phyloP scores from a whole-genome alignment of 208 protist species.

The Trypanosoma theileri region DNA sequence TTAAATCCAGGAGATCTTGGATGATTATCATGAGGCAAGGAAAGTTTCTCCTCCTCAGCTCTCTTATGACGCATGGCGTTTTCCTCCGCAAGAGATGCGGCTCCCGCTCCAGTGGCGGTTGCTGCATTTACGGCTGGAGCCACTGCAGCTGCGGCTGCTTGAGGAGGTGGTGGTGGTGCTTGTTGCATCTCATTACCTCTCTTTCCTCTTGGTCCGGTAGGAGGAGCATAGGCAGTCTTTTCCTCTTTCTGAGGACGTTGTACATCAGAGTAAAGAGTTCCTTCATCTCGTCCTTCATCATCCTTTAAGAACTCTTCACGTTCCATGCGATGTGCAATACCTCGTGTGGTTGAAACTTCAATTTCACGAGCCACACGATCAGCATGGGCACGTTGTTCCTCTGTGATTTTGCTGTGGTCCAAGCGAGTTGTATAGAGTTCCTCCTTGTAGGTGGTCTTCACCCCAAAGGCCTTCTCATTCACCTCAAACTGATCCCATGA shows the following conservation, averaged over 20 bases:
- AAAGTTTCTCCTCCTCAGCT: slow-evolving; percentile 14
- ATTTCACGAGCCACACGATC: slow-evolving; percentile 79
- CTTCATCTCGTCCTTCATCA: slow-evolving; percentile 61
- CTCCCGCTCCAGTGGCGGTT: slow-evolving; percentile 5
- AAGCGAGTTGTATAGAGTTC: slow-evolving; percentile 89
- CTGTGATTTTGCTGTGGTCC: slow-evolving; percentile 70
- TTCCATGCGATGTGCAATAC: slow-evolving; percentile 72
- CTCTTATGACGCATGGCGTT: slow-evolving; percentile 13
- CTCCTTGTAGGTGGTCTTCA: slow-evolving; percentile 85
- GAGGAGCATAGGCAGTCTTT: slow-evolving; percentile 17
- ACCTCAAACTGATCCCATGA: slow-evolving; percentile 89
- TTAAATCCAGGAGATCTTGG: slow-evolving; percentile 26
- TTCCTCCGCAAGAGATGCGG: slow-evolving; percentile 19
- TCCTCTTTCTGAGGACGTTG: slow-evolving; percentile 34
- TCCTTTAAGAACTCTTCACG: slow-evolving; percentile 49
- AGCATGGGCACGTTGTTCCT: slow-evolving; percentile 65
- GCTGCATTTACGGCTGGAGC: neutral
- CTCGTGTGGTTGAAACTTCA: slow-evolving; percentile 53
- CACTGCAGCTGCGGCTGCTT: slow-evolving; percentile 4
- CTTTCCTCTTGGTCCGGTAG: slow-evolving; percentile 19
- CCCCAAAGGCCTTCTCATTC: slow-evolving; percentile 78
- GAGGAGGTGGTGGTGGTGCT: neutral
- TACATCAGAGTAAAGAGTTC: slow-evolving; percentile 81
- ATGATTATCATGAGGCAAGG: slow-evolving; percentile 25
- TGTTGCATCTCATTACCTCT: slow-evolving; percentile 17